phyloP scores from a whole-genome alignment of 495 filamentous ascomycete genomes.

The Cetradonia linearis region DNA sequence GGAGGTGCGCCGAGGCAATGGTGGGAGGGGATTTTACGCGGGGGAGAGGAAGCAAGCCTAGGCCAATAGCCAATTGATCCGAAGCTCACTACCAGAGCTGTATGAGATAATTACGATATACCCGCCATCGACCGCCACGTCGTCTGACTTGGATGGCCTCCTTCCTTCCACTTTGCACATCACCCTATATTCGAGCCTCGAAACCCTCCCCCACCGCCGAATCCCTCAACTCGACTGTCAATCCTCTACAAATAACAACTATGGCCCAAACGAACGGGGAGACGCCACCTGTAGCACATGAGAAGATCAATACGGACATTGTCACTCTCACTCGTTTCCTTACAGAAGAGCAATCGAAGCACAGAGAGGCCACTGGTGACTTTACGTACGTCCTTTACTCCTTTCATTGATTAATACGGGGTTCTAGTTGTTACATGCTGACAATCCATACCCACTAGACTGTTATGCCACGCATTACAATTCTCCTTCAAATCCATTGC shows the following conservation, averaged over 20 bases:
- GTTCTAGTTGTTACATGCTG: background rate
- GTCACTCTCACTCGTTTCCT: slow-evolving; percentile 90
- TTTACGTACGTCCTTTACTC: slow-evolving; percentile 65
- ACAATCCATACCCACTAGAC: slow-evolving; percentile 36
- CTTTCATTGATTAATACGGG: slow-evolving; percentile 2
- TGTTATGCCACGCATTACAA: slow-evolving; percentile 94
- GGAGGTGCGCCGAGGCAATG: slow-evolving; percentile 3
- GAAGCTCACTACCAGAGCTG: slow-evolving; percentile 1
- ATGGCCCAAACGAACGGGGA: slow-evolving; percentile 27
- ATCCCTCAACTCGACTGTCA: background rate
- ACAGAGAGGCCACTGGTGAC: slow-evolving; percentile 92
- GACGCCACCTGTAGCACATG: slow-evolving; percentile 38
- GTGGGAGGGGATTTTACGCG: slow-evolving; percentile 1
- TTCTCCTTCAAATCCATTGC: slow-evolving; percentile 99
- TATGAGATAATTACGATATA: slow-evolving; percentile 10
- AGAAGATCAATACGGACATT: slow-evolving; percentile 90
- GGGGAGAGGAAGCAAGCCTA: slow-evolving; percentile 5
- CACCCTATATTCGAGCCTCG: background rate
- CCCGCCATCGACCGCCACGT: background rate
- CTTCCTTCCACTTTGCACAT: background rate
- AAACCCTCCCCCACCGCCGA: background rate
- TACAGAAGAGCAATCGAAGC: slow-evolving; percentile 87
- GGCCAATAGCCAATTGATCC: slow-evolving; percentile 11
- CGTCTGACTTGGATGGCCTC: background rate
- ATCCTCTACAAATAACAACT: background rate